Conservation (phyloP, 441 rosid genomes). For the Pelargonium citronellum region DNA sequence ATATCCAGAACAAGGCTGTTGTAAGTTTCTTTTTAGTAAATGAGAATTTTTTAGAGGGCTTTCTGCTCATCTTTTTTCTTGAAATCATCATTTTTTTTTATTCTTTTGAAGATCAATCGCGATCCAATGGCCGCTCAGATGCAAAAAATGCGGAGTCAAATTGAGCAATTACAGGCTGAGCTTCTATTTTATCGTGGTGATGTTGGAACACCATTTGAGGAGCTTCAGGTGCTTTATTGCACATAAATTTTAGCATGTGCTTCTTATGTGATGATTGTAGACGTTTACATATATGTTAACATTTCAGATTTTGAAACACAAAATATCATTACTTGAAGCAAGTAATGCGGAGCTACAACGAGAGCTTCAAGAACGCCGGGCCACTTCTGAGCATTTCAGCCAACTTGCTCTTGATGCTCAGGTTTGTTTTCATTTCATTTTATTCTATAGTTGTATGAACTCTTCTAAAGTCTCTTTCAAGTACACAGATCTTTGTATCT, state of each 20-base stretch:
- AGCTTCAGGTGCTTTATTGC: conserved; percentile 58
- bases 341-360: conserved; percentile 70
- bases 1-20: conserved; percentile 92
- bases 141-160: conserved; percentile 89
- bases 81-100: not conserved
- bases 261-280: conserved; percentile 16
- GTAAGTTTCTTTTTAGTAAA: conserved; percentile 37
- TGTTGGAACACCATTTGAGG: conserved; percentile 58
- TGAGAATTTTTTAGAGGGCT: not conserved
- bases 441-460: not conserved
- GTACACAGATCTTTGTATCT: conserved; percentile 2
- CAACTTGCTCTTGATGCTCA: conserved; percentile 79
- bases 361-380: conserved; percentile 66
- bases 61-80: conserved; percentile 9
- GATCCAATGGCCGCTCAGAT: conserved; percentile 78
- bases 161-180: conserved; percentile 87
- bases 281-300: conserved; percentile 18
- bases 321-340: conserved; percentile 75
- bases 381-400: conserved; percentile 62
- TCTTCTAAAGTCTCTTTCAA: not conserved
- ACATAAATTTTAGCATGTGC: conserved; percentile 4
- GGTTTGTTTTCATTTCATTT: conserved; percentile 36
- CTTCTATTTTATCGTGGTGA: conserved; percentile 73
- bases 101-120: conserved; percentile 58
- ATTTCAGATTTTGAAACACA: conserved; percentile 74